These are phyloP conservation scores for Phytophthora palmivora DNA, from an alignment of 352 stramenopile genomes.

Conservation along the genomic window DNA sequence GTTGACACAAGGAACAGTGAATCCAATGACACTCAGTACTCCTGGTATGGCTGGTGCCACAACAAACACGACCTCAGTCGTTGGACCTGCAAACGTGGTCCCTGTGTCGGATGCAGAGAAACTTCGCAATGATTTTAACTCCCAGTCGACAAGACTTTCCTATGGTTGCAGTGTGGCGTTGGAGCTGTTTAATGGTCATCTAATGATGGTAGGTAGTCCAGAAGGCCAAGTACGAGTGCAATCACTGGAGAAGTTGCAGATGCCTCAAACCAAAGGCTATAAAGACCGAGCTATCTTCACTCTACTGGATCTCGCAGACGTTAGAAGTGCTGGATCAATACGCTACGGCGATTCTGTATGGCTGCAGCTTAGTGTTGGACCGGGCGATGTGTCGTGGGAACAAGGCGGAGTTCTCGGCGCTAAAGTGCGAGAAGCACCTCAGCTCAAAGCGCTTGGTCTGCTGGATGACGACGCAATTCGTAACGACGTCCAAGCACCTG, in stretches of 20 bases:
- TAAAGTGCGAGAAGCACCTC: slow-evolving; percentile 76
- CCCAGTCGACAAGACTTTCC: slow-evolving; percentile 62
- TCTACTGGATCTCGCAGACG: slow-evolving; percentile 67
- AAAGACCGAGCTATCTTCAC: slow-evolving; percentile 76
- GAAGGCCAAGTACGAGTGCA: slow-evolving; percentile 71
- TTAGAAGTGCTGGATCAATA: slow-evolving; percentile 70
- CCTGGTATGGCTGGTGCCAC: background rate
- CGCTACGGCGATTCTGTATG: slow-evolving; percentile 81
- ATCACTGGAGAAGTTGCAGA: slow-evolving; percentile 65
- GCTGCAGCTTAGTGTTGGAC: slow-evolving; percentile 74
- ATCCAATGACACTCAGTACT: slow-evolving; percentile 1
- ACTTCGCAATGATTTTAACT: slow-evolving; percentile 79
- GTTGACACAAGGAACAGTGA: background rate
- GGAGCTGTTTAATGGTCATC: slow-evolving; percentile 78
- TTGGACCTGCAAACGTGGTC: background rate
- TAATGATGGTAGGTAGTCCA: slow-evolving; percentile 72
- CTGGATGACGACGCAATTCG: slow-evolving; percentile 55
- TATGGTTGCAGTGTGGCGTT: slow-evolving; percentile 75
- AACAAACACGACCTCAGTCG: background rate
- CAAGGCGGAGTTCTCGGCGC: slow-evolving; percentile 75
- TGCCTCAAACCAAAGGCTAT: slow-evolving; percentile 54
- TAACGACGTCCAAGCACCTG: slow-evolving; percentile 51
- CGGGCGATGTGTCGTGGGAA: slow-evolving; percentile 75
- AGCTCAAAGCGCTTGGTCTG: slow-evolving; percentile 70
- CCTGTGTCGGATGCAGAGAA: slow-evolving; percentile 62